A percentile compares a stretch with the other conserved stretches of the same genome.
These are phyloP conservation scores for Alloteropsis semialata DNA, from an alignment of 176 grass and related monocot genomes.

Conservation along the genomic window DNA sequence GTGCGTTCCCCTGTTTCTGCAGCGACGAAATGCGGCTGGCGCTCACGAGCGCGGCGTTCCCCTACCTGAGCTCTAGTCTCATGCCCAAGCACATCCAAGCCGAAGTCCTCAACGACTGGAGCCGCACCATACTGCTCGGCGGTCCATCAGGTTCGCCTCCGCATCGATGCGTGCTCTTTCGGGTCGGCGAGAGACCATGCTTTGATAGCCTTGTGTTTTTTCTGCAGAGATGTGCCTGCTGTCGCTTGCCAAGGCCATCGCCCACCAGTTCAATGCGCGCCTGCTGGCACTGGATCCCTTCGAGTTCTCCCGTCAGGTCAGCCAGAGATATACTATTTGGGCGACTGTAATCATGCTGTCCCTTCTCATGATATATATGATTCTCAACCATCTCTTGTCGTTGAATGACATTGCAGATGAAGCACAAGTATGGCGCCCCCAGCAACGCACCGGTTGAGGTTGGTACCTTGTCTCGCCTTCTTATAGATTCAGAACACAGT, in stretches of 20 bases:
- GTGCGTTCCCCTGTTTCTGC: slow-evolving; percentile 33
- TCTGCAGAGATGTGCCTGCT: slow-evolving; percentile 66
- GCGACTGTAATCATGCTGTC: background rate
- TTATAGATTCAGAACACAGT: background rate
- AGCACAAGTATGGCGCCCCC: slow-evolving; percentile 59
- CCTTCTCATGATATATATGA: slow-evolving; percentile 16
- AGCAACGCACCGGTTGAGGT: slow-evolving; percentile 52
- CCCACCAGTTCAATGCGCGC: slow-evolving; percentile 59
- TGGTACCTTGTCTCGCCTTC: too few species aligned
- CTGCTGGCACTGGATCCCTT: slow-evolving; percentile 63
- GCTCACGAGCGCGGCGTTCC: slow-evolving; percentile 71
- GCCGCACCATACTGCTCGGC: slow-evolving; percentile 83
- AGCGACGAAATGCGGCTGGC: slow-evolving; percentile 56
- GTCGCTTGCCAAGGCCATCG: slow-evolving; percentile 68
- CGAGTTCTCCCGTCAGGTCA: slow-evolving; percentile 57
- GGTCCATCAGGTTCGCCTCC: slow-evolving; percentile 55
- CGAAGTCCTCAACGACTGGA: slow-evolving; percentile 55
- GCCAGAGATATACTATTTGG: background rate
- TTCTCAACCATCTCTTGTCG: background rate
- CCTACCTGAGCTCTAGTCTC: slow-evolving; percentile 48
- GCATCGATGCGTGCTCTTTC: background rate
- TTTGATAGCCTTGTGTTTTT: background rate
- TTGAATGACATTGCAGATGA: slow-evolving; percentile 51
- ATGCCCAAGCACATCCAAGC: slow-evolving; percentile 56
- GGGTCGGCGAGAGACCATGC: background rate